phyloP scores from a whole-genome alignment of 2,329 filamentous ascomycete genomes.

The Daldinia eschscholtzii region DNA sequence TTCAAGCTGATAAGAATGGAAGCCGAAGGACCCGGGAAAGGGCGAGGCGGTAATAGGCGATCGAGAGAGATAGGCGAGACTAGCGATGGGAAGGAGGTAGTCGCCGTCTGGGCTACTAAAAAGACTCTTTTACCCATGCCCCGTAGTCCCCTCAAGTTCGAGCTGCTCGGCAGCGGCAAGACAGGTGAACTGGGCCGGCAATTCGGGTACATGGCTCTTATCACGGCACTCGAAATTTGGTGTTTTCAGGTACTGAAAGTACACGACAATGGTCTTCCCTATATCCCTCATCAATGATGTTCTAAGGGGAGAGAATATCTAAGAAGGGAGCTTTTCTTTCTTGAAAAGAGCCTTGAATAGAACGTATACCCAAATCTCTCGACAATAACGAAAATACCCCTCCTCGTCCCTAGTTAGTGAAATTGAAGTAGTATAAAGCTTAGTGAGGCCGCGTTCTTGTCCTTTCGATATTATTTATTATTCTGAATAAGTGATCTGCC shows the following conservation, averaged over 20 bases:
- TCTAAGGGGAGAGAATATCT: background rate
- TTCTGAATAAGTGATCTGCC: too few species aligned
- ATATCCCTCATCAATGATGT: background rate
- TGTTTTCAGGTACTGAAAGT: background rate
- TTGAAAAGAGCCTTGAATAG: too few species aligned
- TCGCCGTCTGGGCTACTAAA: background rate
- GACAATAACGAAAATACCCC: too few species aligned
- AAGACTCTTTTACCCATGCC: background rate
- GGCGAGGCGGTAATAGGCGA: background rate
- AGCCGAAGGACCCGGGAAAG: background rate
- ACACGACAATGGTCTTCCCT: background rate
- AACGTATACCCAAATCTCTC: too few species aligned
- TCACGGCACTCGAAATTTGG: background rate
- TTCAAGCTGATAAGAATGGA: background rate
- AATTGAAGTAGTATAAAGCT: too few species aligned
- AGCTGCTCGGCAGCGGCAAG: background rate
- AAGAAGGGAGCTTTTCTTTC: background rate
- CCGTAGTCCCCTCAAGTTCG: background rate
- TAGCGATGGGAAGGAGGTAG: constrained; percentile 1
- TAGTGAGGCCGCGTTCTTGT: too few species aligned
- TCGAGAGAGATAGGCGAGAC: background rate
- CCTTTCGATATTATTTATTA: too few species aligned
- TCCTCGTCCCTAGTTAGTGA: too few species aligned
- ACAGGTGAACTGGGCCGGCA: background rate
- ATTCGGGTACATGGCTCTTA: background rate